These are phyloP conservation scores for Diversispora eburnea DNA, from an alignment of 192 early-diverging fungal genomes.

Conservation along the genomic window DNA sequence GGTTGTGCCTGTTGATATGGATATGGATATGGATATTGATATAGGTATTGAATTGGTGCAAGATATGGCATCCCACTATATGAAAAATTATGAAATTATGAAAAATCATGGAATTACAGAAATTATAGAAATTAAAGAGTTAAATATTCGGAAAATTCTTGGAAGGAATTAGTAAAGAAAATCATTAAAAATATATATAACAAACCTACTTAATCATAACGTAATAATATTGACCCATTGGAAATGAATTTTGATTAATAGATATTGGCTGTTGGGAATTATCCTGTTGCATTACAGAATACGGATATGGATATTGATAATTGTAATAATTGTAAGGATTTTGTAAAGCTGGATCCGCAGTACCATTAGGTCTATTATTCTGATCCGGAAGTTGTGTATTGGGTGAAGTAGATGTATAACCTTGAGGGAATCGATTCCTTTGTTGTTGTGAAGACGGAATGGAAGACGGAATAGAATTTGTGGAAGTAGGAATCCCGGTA, in stretches of 20 bases:
- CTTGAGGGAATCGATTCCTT: neutral
- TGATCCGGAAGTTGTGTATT: neutral
- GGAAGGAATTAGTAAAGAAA: neutral
- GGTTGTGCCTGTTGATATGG: conserved; percentile 6
- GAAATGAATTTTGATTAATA: neutral
- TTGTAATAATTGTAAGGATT: no score
- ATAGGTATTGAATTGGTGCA: conserved; percentile 33
- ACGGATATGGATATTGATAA: no score
- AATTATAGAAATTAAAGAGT: neutral
- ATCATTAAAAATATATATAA: neutral
- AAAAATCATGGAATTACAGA: neutral
- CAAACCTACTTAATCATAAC: conserved; percentile 29
- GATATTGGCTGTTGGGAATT: neutral
- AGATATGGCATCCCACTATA: conserved; percentile 46
- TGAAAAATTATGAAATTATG: neutral
- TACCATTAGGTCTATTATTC: neutral
- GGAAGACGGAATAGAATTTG: neutral
- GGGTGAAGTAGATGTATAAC: neutral
- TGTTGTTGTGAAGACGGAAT: neutral
- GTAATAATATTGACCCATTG: conserved; percentile 18
- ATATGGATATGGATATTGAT: conserved; percentile 25
- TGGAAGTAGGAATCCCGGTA: neutral
- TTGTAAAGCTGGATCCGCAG: neutral
- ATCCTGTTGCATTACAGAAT: neutral
- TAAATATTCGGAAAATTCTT: neutral